phyloP scores from a whole-genome alignment of 2,329 filamentous ascomycete species.

The Ilyonectria mors-panacis region DNA sequence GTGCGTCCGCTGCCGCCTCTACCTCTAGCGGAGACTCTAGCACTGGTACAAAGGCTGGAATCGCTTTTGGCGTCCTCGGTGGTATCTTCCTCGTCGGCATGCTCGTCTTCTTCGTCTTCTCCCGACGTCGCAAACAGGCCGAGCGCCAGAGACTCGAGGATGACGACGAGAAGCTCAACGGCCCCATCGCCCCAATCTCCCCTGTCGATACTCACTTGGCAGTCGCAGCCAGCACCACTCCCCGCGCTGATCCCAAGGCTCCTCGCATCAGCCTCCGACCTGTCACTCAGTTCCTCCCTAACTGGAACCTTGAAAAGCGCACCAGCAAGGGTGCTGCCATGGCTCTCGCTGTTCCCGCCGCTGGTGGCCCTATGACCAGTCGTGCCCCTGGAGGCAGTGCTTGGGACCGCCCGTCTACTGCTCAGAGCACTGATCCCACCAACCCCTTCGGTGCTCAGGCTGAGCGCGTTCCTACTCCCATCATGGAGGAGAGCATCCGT shows the following conservation, averaged over 20 bases:
- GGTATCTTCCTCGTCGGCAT: slow-evolving; percentile 76
- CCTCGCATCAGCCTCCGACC: slow-evolving; percentile 90
- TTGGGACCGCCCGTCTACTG: slow-evolving; percentile 65
- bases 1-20: slow-evolving; percentile 38
- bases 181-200: slow-evolving; percentile 54
- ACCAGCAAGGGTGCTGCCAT: slow-evolving; percentile 65
- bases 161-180: slow-evolving; percentile 76
- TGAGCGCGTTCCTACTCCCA: slow-evolving; percentile 63
- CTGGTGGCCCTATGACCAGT: slow-evolving; percentile 37
- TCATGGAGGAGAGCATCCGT: slow-evolving; percentile 52
- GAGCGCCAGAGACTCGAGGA: slow-evolving; percentile 63
- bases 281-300: slow-evolving; percentile 85
- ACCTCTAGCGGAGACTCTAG: slow-evolving; percentile 43
- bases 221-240: slow-evolving; percentile 31
- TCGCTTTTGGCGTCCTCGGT: slow-evolving; percentile 85
- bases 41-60: slow-evolving; percentile 78
- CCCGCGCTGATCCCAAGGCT: slow-evolving; percentile 66
- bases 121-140: slow-evolving; percentile 77
- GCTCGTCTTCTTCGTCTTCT: slow-evolving; percentile 80
- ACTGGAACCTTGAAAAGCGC: slow-evolving; percentile 65
- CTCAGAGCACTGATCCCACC: slow-evolving; percentile 65
- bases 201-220: slow-evolving; percentile 35
- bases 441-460: slow-evolving; percentile 82
- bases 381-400: slow-evolving; percentile 54
- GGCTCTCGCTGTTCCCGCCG: slow-evolving; percentile 51